Percentiles rank a stretch among this genome's conserved stretches.
These are phyloP conservation scores for Helianthus tuberosus DNA, from an alignment of 129 eudicot genomes.

Conservation along the genomic window DNA sequence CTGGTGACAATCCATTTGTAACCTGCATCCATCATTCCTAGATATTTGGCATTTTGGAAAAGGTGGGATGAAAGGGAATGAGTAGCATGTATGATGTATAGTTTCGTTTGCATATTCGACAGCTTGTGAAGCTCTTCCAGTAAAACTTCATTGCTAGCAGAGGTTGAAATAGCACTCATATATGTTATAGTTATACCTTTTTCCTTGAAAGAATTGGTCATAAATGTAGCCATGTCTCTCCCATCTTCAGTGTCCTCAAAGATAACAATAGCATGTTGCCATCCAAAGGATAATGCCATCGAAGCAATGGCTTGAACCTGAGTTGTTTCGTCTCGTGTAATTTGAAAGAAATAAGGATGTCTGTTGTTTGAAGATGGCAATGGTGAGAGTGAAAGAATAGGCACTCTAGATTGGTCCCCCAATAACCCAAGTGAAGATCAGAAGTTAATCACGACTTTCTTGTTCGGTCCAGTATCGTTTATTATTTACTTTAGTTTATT, in stretches of 20 bases:
- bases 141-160: constrained; percentile 30
- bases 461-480: too few species aligned
- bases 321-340: constrained; percentile 42
- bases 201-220: constrained; percentile 20
- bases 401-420: constrained; percentile 38
- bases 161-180: constrained; percentile 34
- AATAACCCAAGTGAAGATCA: too few species aligned
- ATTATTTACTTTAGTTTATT: too few species aligned
- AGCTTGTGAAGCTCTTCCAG: constrained; percentile 41
- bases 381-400: constrained; percentile 46
- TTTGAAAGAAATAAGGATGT: constrained; percentile 42
- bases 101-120: constrained; percentile 25
- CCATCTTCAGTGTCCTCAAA: constrained; percentile 40
- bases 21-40: constrained; percentile 43
- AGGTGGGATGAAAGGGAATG: constrained; percentile 39
- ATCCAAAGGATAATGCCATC: constrained; percentile 33
- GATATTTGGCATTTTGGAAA: constrained; percentile 27
- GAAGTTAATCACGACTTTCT: too few species aligned
- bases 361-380: constrained; percentile 16
- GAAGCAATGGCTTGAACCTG: constrained; percentile 40
- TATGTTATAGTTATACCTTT: constrained; percentile 17
- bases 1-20: constrained; percentile 34
- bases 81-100: constrained; percentile 40
- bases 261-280: constrained; percentile 32
- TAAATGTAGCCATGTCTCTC: constrained; percentile 14